phyloP scores from a whole-genome alignment of 2,329 filamentous ascomycete species.

The Alternaria longipes region DNA sequence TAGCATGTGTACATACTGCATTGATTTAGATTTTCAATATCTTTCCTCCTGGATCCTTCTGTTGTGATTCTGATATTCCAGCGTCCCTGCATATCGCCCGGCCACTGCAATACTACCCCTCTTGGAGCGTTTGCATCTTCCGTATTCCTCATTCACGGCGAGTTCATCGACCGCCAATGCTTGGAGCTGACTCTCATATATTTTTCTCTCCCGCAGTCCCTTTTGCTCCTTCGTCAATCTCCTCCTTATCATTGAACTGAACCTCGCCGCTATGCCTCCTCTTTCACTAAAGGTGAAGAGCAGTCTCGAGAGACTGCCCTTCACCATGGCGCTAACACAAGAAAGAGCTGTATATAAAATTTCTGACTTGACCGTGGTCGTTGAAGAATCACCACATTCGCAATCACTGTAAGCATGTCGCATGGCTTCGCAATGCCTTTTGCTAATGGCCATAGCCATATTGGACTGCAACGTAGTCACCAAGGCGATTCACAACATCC shows the following conservation, averaged over 20 bases:
- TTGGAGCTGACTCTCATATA: background rate
- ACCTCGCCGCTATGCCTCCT: background rate
- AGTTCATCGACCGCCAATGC: background rate
- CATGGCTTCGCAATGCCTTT: background rate
- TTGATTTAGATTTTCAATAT: slow-evolving; percentile 18
- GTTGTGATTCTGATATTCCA: slow-evolving; percentile 1
- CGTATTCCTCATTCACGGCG: background rate
- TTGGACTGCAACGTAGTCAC: background rate
- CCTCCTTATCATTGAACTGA: background rate
- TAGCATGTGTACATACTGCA: slow-evolving; percentile 42
- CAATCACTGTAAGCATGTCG: background rate
- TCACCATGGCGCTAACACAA: background rate
- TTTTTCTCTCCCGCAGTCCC: background rate
- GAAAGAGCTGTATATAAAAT: background rate
- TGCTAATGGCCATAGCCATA: background rate
- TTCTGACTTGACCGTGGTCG: background rate
- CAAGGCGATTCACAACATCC: background rate
- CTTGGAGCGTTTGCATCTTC: background rate
- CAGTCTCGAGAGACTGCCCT: slow-evolving; percentile 3
- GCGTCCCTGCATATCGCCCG: background rate
- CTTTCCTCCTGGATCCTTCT: background rate
- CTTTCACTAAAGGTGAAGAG: slow-evolving; percentile 1
- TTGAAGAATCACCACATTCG: background rate
- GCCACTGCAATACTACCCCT: background rate
- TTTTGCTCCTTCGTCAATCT: background rate